Base-by-base conservation (phyloP, 495 filamentous ascomycete species). In the Barbatosphaeria neglecta region DNA sequence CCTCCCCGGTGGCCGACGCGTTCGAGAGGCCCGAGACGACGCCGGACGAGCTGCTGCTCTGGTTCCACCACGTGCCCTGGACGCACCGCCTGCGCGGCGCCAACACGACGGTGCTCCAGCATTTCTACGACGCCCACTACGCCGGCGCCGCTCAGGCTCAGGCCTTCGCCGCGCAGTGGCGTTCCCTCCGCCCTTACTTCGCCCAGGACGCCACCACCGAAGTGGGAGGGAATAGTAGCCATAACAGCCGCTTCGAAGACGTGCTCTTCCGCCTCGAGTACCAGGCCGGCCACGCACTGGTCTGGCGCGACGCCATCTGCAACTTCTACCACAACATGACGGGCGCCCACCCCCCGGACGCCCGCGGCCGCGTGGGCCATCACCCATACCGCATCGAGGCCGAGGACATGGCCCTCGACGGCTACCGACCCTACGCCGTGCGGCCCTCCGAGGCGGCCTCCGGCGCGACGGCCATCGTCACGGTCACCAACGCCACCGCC, bases 11-110 rank as follows among this genome's bases (percentile, higher is more conserved):
- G 2, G 73, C 75, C 0, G 47, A 54, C 0, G 58, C 60, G 58
- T 86, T 68, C 49, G 83, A 87, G 42, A 66, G 72, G 37, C 64
- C 80, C 33, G 70, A 75, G 5, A 80, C 75, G 0, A 86, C 83
- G 2, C 82, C 83, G 0, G 83, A 87, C 46, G 65, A 87, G 37
- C 66, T 87, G 6, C 56, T 86, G 0, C 63, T 87, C 6, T 87
- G 82, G 83, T 87, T 87, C 64, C 83, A 87, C 55, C 83, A 87
- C 56, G 81, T 87, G 0, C 68, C 70, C 17, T 87, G 83, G 51
- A 86, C 79, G 0, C 74, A 83, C 35, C 61, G 56, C 16, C 74
- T 87, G 17, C 13, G 65, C 82, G 37, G 15, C 6, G 78, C 69
- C 6, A 79, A 80, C 7, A 77, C 82, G 59, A 82, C 80, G 0